Percentiles rank a stretch among this genome's conserved stretches.
Conservation (phyloP, 352 stramenopile species). For the Phytopythium helicoides region DNA sequence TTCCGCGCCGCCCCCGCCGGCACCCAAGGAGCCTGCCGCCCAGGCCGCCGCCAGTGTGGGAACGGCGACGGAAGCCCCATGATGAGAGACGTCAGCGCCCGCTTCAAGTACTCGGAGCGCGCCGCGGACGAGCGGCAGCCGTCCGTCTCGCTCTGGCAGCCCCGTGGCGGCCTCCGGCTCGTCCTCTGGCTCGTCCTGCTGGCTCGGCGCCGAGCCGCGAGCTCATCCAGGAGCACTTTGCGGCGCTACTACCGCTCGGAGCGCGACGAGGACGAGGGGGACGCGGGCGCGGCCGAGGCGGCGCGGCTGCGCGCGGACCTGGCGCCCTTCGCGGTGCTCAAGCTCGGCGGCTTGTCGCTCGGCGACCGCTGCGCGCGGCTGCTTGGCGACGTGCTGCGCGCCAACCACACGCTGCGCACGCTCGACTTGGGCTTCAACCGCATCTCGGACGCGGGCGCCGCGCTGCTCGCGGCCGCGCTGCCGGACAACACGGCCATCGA, state of each 20-base stretch:
- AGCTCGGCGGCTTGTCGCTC: constrained; percentile 78
- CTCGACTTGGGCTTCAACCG: constrained; percentile 82
- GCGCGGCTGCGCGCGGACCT: constrained; percentile 54
- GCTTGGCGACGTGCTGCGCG: constrained; percentile 49
- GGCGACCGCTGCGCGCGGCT: constrained; percentile 61
- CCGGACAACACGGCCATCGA: constrained; percentile 61
- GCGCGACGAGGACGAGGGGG: constrained; percentile 24
- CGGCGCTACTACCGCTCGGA: constrained; percentile 39
- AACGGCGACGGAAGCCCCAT: too few relatives aligned
- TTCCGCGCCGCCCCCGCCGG: too few relatives aligned
- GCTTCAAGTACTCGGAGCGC: constrained; percentile 74
- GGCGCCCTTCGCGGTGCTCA: constrained; percentile 59
- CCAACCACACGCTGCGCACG: constrained; percentile 41
- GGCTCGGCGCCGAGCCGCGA: constrained; percentile 51
- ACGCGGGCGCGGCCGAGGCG: constrained; percentile 25
- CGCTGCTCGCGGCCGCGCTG: constrained; percentile 51
- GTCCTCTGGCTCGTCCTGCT: too few relatives aligned
- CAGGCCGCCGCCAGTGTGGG: too few relatives aligned
- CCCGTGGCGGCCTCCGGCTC: constrained; percentile 6
- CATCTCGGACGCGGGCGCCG: constrained; percentile 66
- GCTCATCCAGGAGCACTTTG: constrained; percentile 61
- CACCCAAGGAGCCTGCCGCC: too few relatives aligned
- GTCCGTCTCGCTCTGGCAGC: neutral
- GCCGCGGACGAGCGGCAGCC: constrained; percentile 9
- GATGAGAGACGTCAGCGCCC: constrained; percentile 63